A percentile compares a stretch with the other conserved stretches of the same genome.
These are phyloP conservation scores for Neurospora intermedia DNA, from an alignment of 495 filamentous ascomycete species.

Conservation along the genomic window DNA sequence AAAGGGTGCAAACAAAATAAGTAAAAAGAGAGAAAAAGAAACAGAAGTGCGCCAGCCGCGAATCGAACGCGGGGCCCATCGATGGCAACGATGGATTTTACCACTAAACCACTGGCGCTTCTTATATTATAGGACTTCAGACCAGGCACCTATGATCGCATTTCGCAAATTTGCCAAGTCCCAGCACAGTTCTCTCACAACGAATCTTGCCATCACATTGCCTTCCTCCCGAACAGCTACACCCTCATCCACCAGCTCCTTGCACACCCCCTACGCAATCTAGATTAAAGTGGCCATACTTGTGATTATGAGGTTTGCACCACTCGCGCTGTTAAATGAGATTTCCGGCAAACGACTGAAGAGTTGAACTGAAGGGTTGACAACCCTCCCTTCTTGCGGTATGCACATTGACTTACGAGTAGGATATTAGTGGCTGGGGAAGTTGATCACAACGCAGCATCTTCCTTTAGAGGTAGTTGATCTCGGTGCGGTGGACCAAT, in stretches of 20 bases:
- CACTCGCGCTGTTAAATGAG: slow-evolving; percentile 46
- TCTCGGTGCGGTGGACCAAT: background rate
- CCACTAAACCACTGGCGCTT: slow-evolving; percentile 36
- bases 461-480: background rate
- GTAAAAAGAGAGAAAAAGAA: background rate
- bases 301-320: slow-evolving; percentile 91
- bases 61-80: slow-evolving; percentile 44
- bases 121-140: too few relatives aligned
- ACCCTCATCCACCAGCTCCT: slow-evolving; percentile 21
- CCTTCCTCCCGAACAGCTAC: background rate
- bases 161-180: too few relatives aligned
- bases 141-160: background rate
- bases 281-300: slow-evolving; percentile 72
- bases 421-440: background rate
- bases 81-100: slow-evolving; percentile 46
- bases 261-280: slow-evolving; percentile 43
- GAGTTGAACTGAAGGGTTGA: background rate
- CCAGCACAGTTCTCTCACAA: background rate
- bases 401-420: background rate
- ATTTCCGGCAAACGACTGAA: background rate
- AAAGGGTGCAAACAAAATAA: too few relatives aligned
- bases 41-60: slow-evolving; percentile 29
- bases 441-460: background rate
- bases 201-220: background rate
- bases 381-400: background rate